Base-by-base conservation (phyloP, 2,329 filamentous ascomycete genomes). In the Colletotrichum caudatum region DNA sequence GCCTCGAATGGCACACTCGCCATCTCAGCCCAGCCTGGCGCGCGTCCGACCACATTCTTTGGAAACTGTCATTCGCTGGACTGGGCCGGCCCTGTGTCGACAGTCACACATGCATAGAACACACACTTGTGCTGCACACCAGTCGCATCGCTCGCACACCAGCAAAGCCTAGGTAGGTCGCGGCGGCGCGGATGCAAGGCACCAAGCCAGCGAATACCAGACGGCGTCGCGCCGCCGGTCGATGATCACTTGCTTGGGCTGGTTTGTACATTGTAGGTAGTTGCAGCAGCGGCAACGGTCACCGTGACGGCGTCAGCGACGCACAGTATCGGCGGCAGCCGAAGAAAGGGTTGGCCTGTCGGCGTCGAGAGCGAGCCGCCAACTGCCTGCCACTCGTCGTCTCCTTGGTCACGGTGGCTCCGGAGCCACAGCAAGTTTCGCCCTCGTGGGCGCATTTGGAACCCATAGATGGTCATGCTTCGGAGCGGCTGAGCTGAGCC, bases 61-160 rank as follows among this genome's bases (percentile, higher is more conserved):
- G 16, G 50, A 35, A 61, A 71, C 56, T 29, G 39, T 63, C 70
- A 73, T 74, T 74, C 67, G 73, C 68, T 69, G 62, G 59, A 33
- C 68, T 69, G 62, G 59, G 26, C 41, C 18, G 35, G 61, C 53
- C 33, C 54, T 74, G 56, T 64, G 64, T 66, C 66, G 65, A 65
- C 56, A 54, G 73, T 72, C 71, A 67, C 72, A 70, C 64, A 66
- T 71, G 66, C 64, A 64, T 60, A 63, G 62, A 60, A 60, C 66
- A 59, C 66, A 51, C 66, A 56, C 69, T 61, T 51, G 41, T 69
- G 71, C 66, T 57, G 59, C 66, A 53, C 70, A 56, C 66, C 73
- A 71, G 73, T 74, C 70, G 66, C 63, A 67, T 74, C 73, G 73
- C 66, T 54, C 54, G 57, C 65, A 60, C 65, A 64, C 70, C 39